phyloP scores from a whole-genome alignment of 1,284 basidiomycete species.

The Ustilago sp. region DNA sequence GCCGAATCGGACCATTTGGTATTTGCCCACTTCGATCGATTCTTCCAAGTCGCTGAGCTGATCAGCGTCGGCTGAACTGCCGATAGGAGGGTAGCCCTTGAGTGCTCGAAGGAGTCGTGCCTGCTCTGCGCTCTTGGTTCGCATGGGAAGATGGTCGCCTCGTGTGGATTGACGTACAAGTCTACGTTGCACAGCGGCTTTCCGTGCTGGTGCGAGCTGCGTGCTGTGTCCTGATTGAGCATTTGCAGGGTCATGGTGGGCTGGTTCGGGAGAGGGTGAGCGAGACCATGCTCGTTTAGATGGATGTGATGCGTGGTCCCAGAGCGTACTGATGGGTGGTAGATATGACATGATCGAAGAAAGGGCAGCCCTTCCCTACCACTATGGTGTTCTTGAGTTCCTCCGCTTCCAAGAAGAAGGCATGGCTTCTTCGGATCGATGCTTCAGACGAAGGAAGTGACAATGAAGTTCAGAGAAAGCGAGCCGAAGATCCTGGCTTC shows the following conservation, averaged over 20 bases:
- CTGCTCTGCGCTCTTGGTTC: conserved; percentile 46
- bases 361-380: neutral
- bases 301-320: conserved; percentile 48
- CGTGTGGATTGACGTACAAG: conserved; percentile 52
- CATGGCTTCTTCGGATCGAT: neutral
- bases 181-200: conserved; percentile 33
- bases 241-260: conserved; percentile 14
- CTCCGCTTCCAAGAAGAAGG: no score
- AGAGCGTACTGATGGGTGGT: conserved; percentile 41
- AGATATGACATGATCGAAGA: conserved; percentile 31
- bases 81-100: conserved; percentile 60
- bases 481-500: neutral
- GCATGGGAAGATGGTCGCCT: conserved; percentile 52
- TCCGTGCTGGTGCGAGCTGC: conserved; percentile 32
- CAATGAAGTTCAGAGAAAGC: neutral
- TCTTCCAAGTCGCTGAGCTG: conserved; percentile 65
- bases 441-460: neutral
- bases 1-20: conserved; percentile 57
- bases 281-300: conserved; percentile 47
- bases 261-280: conserved; percentile 43
- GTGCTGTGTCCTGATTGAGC: conserved; percentile 28
- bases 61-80: conserved; percentile 56
- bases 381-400: neutral
- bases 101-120: conserved; percentile 55
- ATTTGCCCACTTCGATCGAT: conserved; percentile 54